Conservation (phyloP, 768 basidiomycete genomes). For the Russula sp. region DNA sequence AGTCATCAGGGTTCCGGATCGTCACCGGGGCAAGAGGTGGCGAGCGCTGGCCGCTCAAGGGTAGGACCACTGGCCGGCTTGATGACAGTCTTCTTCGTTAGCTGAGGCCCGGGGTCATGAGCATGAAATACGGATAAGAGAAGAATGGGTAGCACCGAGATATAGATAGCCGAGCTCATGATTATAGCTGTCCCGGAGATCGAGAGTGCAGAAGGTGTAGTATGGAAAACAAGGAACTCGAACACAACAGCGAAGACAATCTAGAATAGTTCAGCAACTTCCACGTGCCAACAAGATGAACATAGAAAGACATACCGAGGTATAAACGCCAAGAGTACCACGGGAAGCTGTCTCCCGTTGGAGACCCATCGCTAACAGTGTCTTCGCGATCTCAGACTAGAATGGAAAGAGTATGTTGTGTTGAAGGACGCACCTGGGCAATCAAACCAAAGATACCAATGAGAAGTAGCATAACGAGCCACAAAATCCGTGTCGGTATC, state of each 20-base stretch:
- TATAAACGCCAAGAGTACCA: constrained; percentile 56
- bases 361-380: constrained; percentile 55
- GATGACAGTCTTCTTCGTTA: neutral
- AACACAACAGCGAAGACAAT: constrained; percentile 64
- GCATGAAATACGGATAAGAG: neutral
- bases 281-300: neutral
- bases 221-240: constrained; percentile 60
- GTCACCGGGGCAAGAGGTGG: too few relatives aligned
- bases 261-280: constrained; percentile 17
- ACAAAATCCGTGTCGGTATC: constrained; percentile 40
- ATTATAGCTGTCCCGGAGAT: constrained; percentile 61
- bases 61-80: neutral
- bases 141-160: constrained; percentile 44
- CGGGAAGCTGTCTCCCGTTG: constrained; percentile 61
- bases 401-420: neutral
- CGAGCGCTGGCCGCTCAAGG: neutral
- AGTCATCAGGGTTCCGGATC: neutral
- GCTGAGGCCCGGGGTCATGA: neutral
- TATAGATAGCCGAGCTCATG: constrained; percentile 53
- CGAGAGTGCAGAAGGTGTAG: constrained; percentile 51
- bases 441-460: constrained; percentile 50
- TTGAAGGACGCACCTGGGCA: constrained; percentile 33
- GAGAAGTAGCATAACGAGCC: constrained; percentile 42
- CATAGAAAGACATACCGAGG: constrained; percentile 36
- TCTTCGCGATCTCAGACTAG: constrained; percentile 28